A percentile compares a stretch with the other conserved stretches of the same genome.
Conservation (phyloP, 2,329 filamentous ascomycete genomes). For the Anthostomella pinea region DNA sequence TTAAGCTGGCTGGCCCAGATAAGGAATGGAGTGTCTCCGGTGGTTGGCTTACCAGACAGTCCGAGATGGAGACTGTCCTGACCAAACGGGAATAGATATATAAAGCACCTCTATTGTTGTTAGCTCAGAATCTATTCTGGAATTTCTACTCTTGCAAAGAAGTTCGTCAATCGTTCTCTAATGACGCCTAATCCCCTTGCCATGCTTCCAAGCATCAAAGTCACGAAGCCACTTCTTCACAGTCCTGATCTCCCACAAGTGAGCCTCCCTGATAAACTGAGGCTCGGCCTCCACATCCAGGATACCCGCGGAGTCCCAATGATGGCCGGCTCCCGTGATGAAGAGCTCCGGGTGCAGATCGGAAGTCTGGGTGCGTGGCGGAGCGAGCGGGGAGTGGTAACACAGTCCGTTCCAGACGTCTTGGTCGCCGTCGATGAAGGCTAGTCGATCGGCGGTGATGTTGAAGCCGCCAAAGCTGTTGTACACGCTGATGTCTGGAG, state of each 20-base stretch:
- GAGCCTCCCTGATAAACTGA: conserved; percentile 48
- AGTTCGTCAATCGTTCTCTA: too few species aligned
- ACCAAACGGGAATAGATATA: too few species aligned
- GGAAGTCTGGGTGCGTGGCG: conserved; percentile 32
- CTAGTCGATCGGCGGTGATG: conserved; percentile 44
- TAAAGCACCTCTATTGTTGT: too few species aligned
- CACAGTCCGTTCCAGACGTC: conserved; percentile 53
- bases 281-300: conserved; percentile 42
- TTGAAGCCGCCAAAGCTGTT: conserved; percentile 47
- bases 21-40: conserved; percentile 8
- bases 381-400: conserved; percentile 45
- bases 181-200: too few species aligned
- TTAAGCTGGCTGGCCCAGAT: conserved; percentile 5
- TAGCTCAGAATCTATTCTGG: too few species aligned
- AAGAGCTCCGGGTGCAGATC: conserved; percentile 47
- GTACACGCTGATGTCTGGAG: conserved; percentile 40
- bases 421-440: conserved; percentile 49
- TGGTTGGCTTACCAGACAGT: conserved; percentile 11
- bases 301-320: conserved; percentile 47
- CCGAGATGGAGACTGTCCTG: too few species aligned
- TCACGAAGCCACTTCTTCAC: conserved; percentile 46
- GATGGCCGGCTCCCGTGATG: conserved; percentile 50
- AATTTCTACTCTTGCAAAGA: too few species aligned
- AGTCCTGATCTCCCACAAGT: conserved; percentile 47
- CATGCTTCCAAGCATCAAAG: conserved; percentile 25